Conservation (phyloP, 805 yeast species). For the Candida succiphila region DNA sequence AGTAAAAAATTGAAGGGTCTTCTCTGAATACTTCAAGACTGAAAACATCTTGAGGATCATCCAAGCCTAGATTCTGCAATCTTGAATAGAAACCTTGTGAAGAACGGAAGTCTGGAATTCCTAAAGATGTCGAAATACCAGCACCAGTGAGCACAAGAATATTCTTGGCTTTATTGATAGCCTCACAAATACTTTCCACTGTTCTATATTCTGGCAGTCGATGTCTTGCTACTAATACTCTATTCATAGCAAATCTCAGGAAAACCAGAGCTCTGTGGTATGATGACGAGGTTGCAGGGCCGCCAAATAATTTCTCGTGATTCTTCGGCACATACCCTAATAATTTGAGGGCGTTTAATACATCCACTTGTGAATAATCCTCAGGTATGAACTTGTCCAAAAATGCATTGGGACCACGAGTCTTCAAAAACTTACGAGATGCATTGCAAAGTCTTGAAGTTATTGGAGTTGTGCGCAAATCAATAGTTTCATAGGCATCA, state of each 20-base stretch:
- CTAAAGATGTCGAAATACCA: conserved; percentile 82
- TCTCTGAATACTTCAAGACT: conserved; percentile 59
- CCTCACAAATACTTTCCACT: conserved; percentile 46
- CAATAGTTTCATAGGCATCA: conserved; percentile 3
- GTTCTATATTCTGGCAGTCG: conserved; percentile 45
- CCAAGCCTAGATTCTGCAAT: conserved; percentile 56
- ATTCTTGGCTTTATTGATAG: conserved; percentile 44
- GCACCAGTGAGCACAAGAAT: conserved; percentile 84
- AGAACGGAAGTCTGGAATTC: conserved; percentile 89
- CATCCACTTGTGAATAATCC: conserved; percentile 47
- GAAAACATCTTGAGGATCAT: conserved; percentile 88
- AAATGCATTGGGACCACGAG: conserved; percentile 50
- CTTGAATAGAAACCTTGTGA: conserved; percentile 75
- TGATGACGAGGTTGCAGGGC: neutral
- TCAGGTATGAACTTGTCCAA: conserved; percentile 52
- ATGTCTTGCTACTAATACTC: conserved; percentile 46
- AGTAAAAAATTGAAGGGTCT: conserved; percentile 74
- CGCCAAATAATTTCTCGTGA: conserved; percentile 5
- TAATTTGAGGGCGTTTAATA: conserved; percentile 44
- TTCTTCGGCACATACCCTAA: conserved; percentile 42
- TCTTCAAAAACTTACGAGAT: conserved; percentile 45
- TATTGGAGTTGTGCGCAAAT: conserved; percentile 8
- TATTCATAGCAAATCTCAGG: conserved; percentile 55
- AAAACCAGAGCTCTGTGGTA: conserved; percentile 28
- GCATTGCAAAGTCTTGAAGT: conserved; percentile 33